These are phyloP conservation scores for Elaeagnus macrophylla DNA, from an alignment of 306 rosid genomes.

Conservation along the genomic window DNA sequence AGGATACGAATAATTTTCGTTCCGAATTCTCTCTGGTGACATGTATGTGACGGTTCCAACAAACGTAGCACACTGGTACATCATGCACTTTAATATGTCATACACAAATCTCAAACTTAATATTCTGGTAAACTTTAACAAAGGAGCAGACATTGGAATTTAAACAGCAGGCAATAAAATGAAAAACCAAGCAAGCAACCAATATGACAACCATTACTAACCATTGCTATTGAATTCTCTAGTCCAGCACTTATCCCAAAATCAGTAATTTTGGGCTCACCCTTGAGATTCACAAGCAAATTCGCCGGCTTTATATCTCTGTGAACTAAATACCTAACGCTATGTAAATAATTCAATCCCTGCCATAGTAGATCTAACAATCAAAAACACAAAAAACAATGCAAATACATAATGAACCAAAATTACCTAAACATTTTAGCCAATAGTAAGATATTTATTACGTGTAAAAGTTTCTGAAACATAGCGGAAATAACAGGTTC, in stretches of 20 bases:
- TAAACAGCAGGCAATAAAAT: not conserved
- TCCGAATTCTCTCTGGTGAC: constrained; percentile 98
- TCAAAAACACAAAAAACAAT: not conserved
- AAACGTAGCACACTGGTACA: constrained; percentile 80
- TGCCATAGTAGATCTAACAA: constrained; percentile 22
- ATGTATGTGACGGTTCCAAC: constrained; percentile 98
- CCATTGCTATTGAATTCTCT: constrained; percentile 97
- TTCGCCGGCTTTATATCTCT: constrained; percentile 98
- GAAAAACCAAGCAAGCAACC: not conserved
- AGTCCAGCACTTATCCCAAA: constrained; percentile 98
- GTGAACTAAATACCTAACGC: constrained; percentile 83
- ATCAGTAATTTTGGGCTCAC: constrained; percentile 92
- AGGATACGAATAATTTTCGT: constrained; percentile 88
- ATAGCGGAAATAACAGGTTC: constrained; percentile 77
- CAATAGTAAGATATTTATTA: constrained; percentile 11
- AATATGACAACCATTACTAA: constrained; percentile 25
- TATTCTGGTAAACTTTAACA: not conserved
- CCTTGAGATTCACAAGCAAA: constrained; percentile 85
- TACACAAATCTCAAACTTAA: not conserved
- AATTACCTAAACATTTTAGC: not conserved
- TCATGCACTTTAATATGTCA: constrained; percentile 5
- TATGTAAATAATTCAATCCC: constrained; percentile 92
- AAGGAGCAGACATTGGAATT: too few species aligned
- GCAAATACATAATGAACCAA: not conserved
- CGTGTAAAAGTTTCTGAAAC: constrained; percentile 86